Evolutionary conservation across 306 rosid species (phyloP), one percentile per base, ranked within the genome.

Genomic region (Senna tora): DNA sequence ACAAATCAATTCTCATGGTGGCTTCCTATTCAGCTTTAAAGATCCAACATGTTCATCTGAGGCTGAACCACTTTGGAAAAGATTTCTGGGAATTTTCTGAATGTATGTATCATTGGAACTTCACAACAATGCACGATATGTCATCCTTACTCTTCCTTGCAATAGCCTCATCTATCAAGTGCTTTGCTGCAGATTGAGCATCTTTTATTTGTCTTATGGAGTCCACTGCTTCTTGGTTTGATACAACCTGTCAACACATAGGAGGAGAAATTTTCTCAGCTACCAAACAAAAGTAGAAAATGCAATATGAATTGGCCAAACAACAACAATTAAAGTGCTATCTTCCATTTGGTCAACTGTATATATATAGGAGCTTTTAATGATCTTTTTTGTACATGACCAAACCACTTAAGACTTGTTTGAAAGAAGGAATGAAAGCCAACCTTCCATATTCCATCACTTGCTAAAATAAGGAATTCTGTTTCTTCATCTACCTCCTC

Each of bases 381-480:
- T n/a, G n/a, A n/a, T n/a, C n/a, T n/a, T n/a, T n/a, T n/a, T n/a
- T n/a, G n/a, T n/a, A n/a, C n/a, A n/a, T n/a, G n/a, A n/a, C n/a
- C n/a, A n/a, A n/a, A n/a, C n/a, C n/a, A n/a, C n/a, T n/a, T n/a
- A n/a, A n/a, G n/a, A n/a, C n/a, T n/a, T n/a, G n/a, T n/a, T n/a
- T n/a, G n/a, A n/a, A n/a, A n/a, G n/a, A n/a, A n/a, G n/a, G n/a
- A n/a, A n/a, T n/a, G 50, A 39, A 52, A 74, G 42, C 68, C 66
- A 39, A 87, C 89, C 92, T 85, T 87, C 89, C 92, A 87, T 47
- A 87, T 76, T 32, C 92, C 89, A 65, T 87, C 92, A 77, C 92
- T 87, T 30, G 92, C 92, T 41, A 87, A 71, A 69, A 87, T 75
- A 34, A 85, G 65, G 76, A 77, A 78, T 28, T 87, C 92, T 32